Base-by-base conservation (phyloP, 441 rosid genomes). In the Bocquillonia castaneifolia region DNA sequence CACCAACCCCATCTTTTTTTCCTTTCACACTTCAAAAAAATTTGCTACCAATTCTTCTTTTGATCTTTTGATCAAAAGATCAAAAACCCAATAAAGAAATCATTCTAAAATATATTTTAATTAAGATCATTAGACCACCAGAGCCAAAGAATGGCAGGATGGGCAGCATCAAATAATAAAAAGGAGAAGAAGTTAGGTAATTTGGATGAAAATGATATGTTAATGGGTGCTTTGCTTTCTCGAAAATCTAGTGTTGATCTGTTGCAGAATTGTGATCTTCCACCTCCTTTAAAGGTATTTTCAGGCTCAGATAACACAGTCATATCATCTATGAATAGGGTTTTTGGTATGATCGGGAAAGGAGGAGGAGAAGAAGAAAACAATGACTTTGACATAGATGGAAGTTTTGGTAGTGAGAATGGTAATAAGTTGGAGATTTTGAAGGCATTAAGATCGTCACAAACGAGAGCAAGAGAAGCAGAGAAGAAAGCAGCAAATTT, bases 381-480 rank as follows among this genome's bases (percentile, higher is more conserved):
- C 37, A 50, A 36, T 6, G 66, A 67, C 36, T 37, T 64, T 32
- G 75, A 57, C 8, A 56, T 10, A 1, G 29, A 4, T 6, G 40
- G 69, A 48, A 37, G 71, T 48, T 1, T 2, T 29, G 66, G 48
- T 25, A 74, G 25, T 2, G 77, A 1, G 5, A 64, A 64, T 8
- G 69, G 57, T 7, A 74, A 74, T 63, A 81, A 76, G 72, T 48
- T 84, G 76, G 87, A 83, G 82, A 74, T 88, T 32, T 47, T 84
- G 58, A 88, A 74, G 82, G 93, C 93, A 6, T 60, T 88, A 71
- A 74, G 88, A 59, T 66, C 82, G 69, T 88, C 91, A 0, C 91
- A 88, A 57, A 84, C 90, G 20, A 74, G 89, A 23, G 93, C 91
- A 14, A 83, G 93, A 57, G 85, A 86, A 65, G 91, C 91, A 6